Base-by-base conservation (phyloP, 805 yeast species). In the Yarrowia bubula region DNA sequence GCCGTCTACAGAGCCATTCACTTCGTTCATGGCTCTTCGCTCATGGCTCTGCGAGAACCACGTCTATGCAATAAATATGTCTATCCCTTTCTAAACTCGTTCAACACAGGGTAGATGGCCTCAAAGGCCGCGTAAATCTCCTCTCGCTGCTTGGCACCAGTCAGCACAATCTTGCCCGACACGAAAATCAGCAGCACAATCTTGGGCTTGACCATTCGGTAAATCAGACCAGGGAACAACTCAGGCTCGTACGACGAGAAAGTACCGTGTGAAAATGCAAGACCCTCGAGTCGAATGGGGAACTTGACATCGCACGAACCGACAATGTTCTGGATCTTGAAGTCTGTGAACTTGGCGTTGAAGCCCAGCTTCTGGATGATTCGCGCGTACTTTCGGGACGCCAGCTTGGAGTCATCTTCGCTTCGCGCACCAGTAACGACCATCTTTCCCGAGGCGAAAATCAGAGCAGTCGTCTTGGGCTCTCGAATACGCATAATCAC, bases 341-440 rank as follows among this genome's bases (percentile, higher is more conserved):
- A 95, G 75, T 95, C 98, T 37, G 98, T 93, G 75, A 95, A 95
- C 76, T 95, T 95, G 65, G 99, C 98, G 75, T 92, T 90, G 80
- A 95, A 95, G 1, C 99, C 99, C 70, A 95, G 87, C 76, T 95
- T 95, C 77, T 95, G 99, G 70, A 95, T 95, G 74, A 95, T 95
- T 81, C 99, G 87, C 1, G 99, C 99, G 73, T 95, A 95, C 76
- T 95, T 95, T 79, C 99, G 86, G 18, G 97, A 91, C 1, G 99
- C 99, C 69, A 95, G 83, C 76, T 95, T 95, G n/a, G 98, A 91
- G 75, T 95, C 98, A 75, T 95, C 98, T 76, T 95, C 99, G 41
- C 96, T 89, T 77, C 95, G 95, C 28, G 99, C 99, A 84, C 99
- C 99, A 35, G 98, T 95, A 14, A 95, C 99, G 70, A 95, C 99